Evolutionary conservation across 2,329 filamentous ascomycete species (phyloP).

Genomic region (Fusarium sp.): DNA sequence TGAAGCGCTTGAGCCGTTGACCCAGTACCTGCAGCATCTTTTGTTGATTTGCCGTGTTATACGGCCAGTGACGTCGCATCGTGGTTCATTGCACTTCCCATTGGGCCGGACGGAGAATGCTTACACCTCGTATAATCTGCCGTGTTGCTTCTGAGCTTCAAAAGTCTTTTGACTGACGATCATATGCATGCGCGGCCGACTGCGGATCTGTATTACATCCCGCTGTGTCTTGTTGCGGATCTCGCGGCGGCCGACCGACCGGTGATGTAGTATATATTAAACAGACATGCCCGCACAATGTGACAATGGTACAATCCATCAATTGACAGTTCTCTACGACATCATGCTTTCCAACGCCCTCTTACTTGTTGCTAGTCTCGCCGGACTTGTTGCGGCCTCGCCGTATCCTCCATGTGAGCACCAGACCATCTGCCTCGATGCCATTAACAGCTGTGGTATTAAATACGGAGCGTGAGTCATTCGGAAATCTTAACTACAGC

Average conservation of each 20-base stretch:
- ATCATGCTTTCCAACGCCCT: slow-evolving; percentile 26
- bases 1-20: background rate
- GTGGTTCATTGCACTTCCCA: background rate
- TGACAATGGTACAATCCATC: background rate
- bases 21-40: background rate
- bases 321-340: background rate
- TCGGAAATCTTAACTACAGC: rapidly evolving
- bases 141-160: background rate
- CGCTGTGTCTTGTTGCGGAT: background rate
- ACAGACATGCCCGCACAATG: background rate
- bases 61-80: background rate
- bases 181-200: background rate
- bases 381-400: slow-evolving; percentile 17
- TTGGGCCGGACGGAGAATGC: slow-evolving; percentile 15
- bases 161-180: background rate
- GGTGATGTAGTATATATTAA: slow-evolving; percentile 8
- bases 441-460: slow-evolving; percentile 44
- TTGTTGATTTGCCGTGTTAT: background rate
- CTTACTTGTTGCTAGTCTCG: slow-evolving; percentile 20
- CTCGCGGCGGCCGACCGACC: background rate
- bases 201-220: background rate
- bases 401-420: slow-evolving; percentile 11
- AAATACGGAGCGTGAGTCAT: slow-evolving; percentile 45
- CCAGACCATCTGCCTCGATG: slow-evolving; percentile 44
- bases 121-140: slow-evolving; percentile 8